Percentiles rank a stretch among this genome's conserved stretches.
phyloP scores from a whole-genome alignment of 768 basidiomycete genomes.

The Trichaptum fuscoviolaceum region DNA sequence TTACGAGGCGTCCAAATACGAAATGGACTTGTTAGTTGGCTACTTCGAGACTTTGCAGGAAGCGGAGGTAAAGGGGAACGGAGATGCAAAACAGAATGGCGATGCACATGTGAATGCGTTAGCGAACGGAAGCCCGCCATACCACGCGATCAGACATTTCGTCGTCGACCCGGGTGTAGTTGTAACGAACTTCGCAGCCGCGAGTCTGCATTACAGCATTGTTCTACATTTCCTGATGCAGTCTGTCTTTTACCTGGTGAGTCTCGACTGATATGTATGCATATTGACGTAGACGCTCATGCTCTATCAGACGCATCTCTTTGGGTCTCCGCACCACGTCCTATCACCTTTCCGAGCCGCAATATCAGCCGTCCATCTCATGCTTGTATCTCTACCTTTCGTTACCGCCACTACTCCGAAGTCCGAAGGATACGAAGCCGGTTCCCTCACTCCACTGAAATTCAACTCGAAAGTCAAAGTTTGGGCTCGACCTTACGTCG shows the following conservation, averaged over 20 bases:
- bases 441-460: constrained; percentile 32
- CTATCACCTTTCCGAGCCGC: constrained; percentile 62
- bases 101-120: neutral
- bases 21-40: constrained; percentile 62
- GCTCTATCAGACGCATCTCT: constrained; percentile 51
- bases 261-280: constrained; percentile 21
- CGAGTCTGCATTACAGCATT: neutral
- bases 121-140: neutral
- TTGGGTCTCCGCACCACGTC: constrained; percentile 64
- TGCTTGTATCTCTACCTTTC: constrained; percentile 50
- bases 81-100: constrained; percentile 11
- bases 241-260: constrained; percentile 57
- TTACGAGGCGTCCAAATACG: constrained; percentile 72
- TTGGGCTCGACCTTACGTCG: constrained; percentile 52
- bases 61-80: constrained; percentile 15
- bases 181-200: constrained; percentile 51
- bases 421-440: constrained; percentile 8
- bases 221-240: constrained; percentile 35
- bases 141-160: constrained; percentile 47
- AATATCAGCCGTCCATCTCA: constrained; percentile 58
- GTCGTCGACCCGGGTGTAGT: constrained; percentile 67
- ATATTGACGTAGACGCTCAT: constrained; percentile 9
- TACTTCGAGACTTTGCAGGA: constrained; percentile 45
- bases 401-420: constrained; percentile 31
- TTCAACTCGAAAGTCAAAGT: constrained; percentile 53